These are phyloP conservation scores for Nakazawaea pomicola DNA, from an alignment of 805 yeast genomes.

Conservation along the genomic window DNA sequence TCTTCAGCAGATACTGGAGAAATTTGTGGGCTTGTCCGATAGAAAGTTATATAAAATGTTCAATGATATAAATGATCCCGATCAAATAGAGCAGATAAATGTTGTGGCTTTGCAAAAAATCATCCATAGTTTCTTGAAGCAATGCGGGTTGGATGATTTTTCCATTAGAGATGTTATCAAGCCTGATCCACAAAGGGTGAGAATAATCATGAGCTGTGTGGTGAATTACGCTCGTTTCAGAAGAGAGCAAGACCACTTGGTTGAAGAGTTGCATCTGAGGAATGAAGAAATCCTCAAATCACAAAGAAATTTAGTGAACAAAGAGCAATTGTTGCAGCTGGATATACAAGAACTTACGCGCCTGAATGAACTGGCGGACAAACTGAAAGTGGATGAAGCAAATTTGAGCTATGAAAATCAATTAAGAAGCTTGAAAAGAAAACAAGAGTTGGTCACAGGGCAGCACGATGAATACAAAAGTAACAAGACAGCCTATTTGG, in stretches of 20 bases:
- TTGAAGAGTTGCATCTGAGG: conserved; percentile 53
- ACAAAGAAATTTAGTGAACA: conserved; percentile 38
- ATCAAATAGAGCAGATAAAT: conserved; percentile 33
- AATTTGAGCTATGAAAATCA: conserved; percentile 58
- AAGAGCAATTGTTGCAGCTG: conserved; percentile 29
- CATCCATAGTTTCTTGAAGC: conserved; percentile 56
- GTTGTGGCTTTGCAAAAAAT: conserved; percentile 55
- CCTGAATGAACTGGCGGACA: conserved; percentile 20
- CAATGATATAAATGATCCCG: conserved; percentile 18
- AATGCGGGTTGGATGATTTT: conserved; percentile 77
- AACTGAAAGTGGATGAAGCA: conserved; percentile 40
- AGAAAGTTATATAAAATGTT: conserved; percentile 22
- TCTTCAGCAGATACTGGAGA: conserved; percentile 29
- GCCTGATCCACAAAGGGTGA: conserved; percentile 67
- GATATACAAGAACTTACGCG: conserved; percentile 31
- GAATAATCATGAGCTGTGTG: conserved; percentile 71
- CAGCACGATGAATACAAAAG: conserved; percentile 63
- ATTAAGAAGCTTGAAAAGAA: conserved; percentile 51
- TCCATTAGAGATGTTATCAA: conserved; percentile 65
- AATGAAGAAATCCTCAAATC: conserved; percentile 47
- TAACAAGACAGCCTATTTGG: conserved; percentile 53
- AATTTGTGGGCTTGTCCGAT: conserved; percentile 28
- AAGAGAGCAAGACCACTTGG: conserved; percentile 68
- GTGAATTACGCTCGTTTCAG: conserved; percentile 83
- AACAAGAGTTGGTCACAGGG: conserved; percentile 55